A percentile compares a stretch with the other conserved stretches of the same genome.
Evolutionary conservation across 2,329 filamentous ascomycete genomes (phyloP).

Genomic region (Clonostachys rosea): DNA sequence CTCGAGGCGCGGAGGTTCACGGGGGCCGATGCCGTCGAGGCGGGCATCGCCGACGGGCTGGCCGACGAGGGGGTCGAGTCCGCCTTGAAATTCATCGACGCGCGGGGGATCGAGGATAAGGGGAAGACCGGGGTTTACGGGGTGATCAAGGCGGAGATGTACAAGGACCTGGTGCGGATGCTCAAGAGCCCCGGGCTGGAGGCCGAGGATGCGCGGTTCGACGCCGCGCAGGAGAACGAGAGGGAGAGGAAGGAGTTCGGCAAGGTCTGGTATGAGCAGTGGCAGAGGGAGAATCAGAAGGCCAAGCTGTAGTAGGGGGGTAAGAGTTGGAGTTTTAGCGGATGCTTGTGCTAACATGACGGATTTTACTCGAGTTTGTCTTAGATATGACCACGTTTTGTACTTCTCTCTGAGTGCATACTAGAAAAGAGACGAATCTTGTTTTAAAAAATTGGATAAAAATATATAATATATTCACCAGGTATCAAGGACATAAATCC

Average conservation of each 20-base stretch:
- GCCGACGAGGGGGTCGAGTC: slow-evolving; percentile 44
- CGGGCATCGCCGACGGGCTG: slow-evolving; percentile 67
- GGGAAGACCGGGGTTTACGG: slow-evolving; percentile 64
- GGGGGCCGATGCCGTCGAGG: slow-evolving; percentile 57
- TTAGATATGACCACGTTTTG: too few species aligned
- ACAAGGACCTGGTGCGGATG: slow-evolving; percentile 56
- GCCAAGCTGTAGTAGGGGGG: slow-evolving; percentile 26
- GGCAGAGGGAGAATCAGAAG: slow-evolving; percentile 31
- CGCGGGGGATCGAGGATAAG: slow-evolving; percentile 57
- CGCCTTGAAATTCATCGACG: slow-evolving; percentile 52
- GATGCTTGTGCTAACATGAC: too few species aligned
- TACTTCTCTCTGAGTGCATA: too few species aligned
- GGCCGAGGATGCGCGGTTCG: slow-evolving; percentile 42
- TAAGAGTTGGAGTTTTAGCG: background rate
- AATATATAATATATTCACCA: background rate
- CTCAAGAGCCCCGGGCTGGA: slow-evolving; percentile 48
- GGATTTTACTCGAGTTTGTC: too few species aligned
- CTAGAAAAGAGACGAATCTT: too few species aligned
- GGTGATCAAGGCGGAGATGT: slow-evolving; percentile 71
- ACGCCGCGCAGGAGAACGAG: slow-evolving; percentile 29
- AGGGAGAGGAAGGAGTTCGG: slow-evolving; percentile 35
- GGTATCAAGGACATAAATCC: background rate
- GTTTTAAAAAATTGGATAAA: background rate
- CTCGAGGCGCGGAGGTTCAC: slow-evolving; percentile 70
- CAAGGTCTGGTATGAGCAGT: slow-evolving; percentile 43